These are phyloP conservation scores for Dictyophora rubrovolvata DNA, from an alignment of 768 basidiomycete species.

Conservation along the genomic window DNA sequence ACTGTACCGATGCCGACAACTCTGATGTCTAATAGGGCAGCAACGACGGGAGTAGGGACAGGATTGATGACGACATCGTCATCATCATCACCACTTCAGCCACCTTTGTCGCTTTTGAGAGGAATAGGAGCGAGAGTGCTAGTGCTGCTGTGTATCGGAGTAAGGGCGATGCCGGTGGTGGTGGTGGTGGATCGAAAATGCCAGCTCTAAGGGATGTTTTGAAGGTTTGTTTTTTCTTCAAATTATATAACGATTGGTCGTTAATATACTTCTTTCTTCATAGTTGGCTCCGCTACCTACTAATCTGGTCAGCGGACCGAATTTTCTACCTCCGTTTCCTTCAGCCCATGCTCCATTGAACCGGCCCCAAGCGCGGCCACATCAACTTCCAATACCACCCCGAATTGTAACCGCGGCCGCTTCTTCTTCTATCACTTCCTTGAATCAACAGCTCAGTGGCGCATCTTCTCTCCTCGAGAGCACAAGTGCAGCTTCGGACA, in stretches of 20 bases:
- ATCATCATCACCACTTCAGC: constrained; percentile 24
- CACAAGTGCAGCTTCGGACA: background rate
- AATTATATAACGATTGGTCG: background rate
- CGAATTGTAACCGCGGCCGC: constrained; percentile 20
- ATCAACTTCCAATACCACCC: constrained; percentile 28
- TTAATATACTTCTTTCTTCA: background rate
- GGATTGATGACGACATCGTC: background rate
- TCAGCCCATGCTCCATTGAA: constrained; percentile 30
- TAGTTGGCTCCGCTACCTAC: constrained; percentile 2
- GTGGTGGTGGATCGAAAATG: constrained; percentile 31
- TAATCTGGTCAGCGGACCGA: constrained; percentile 58
- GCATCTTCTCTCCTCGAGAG: background rate
- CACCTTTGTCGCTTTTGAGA: constrained; percentile 39
- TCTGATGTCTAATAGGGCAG: constrained; percentile 23
- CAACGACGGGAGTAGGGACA: too few relatives aligned
- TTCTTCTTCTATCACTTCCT: constrained; percentile 16
- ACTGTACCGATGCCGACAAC: constrained; percentile 17
- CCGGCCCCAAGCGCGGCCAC: constrained; percentile 19
- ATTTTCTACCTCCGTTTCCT: constrained; percentile 69
- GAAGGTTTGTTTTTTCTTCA: constrained; percentile 36
- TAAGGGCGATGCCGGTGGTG: constrained; percentile 15
- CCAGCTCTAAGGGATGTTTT: constrained; percentile 58
- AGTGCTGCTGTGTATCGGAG: constrained; percentile 34
- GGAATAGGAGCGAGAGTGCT: constrained; percentile 27
- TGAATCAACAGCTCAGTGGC: constrained; percentile 10